Conservation (phyloP, 106 monocot species). For the Dioscorea dumetorum region DNA sequence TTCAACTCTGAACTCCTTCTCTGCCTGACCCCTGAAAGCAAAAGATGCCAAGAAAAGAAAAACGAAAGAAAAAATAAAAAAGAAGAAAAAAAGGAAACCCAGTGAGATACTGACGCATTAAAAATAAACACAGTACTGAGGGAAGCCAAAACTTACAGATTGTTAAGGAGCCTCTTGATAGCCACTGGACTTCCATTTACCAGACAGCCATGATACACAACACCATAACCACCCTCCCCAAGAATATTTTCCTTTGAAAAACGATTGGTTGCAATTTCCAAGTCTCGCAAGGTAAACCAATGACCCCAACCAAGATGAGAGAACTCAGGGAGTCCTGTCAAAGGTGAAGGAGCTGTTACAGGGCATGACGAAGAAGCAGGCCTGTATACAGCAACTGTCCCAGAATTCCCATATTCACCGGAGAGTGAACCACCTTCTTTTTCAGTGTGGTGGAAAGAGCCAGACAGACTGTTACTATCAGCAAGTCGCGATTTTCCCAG, state of each 20-base stretch:
- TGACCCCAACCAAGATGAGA: slow-evolving; percentile 51
- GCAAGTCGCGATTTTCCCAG: slow-evolving; percentile 11
- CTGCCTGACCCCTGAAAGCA: slow-evolving; percentile 38
- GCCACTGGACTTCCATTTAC: slow-evolving; percentile 38
- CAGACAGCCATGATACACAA: slow-evolving; percentile 31
- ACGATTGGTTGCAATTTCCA: slow-evolving; percentile 34
- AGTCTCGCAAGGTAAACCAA: slow-evolving; percentile 44
- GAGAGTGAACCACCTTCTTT: slow-evolving; percentile 19
- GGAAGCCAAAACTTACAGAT: slow-evolving; percentile 28
- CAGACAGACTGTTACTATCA: slow-evolving; percentile 11
- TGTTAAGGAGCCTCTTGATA: slow-evolving; percentile 50
- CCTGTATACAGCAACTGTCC: slow-evolving; percentile 1
- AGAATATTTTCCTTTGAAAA: slow-evolving; percentile 43
- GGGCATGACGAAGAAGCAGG: slow-evolving; percentile 8
- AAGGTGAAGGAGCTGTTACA: slow-evolving; percentile 19
- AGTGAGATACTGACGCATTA: background rate
- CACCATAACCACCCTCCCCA: slow-evolving; percentile 50
- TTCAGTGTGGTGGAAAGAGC: slow-evolving; percentile 17
- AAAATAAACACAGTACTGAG: background rate
- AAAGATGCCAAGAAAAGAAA: background rate
- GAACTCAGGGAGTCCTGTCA: slow-evolving; percentile 27
- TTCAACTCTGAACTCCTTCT: slow-evolving; percentile 53
- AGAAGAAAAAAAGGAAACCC: background rate
- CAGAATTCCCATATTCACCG: slow-evolving; percentile 24
- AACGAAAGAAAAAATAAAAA: background rate